phyloP scores from a whole-genome alignment of 805 yeast species.

The Candida maesae region DNA sequence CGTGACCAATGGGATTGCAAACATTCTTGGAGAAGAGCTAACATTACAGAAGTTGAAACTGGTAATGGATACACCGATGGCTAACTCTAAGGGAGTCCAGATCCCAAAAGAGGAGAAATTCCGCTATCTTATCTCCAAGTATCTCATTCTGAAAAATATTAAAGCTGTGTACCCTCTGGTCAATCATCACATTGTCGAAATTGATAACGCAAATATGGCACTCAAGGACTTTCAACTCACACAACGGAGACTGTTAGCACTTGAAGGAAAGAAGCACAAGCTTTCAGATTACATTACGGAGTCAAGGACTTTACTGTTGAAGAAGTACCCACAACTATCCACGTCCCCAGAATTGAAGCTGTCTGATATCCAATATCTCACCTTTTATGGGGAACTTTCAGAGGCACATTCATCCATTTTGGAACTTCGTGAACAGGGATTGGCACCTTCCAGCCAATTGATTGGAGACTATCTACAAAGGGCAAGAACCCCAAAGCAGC shows the following conservation, averaged over 20 bases:
- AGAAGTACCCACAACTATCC: slow-evolving; percentile 3
- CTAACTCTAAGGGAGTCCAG: neutral
- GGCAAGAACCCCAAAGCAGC: neutral
- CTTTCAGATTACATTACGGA: too few species aligned
- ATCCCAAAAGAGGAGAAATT: slow-evolving; percentile 14
- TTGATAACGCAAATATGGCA: slow-evolving; percentile 10
- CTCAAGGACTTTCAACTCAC: slow-evolving; percentile 1
- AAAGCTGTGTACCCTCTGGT: slow-evolving; percentile 1
- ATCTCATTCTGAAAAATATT: slow-evolving; percentile 1
- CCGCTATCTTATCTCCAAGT: neutral
- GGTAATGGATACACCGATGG: neutral
- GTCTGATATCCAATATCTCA: neutral
- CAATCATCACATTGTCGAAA: neutral
- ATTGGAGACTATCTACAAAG: slow-evolving; percentile 4
- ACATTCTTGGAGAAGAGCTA: neutral
- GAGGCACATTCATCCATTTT: slow-evolving; percentile 1
- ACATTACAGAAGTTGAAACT: neutral
- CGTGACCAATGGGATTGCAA: neutral
- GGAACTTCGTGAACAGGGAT: neutral
- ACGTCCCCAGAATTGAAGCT: slow-evolving; percentile 1
- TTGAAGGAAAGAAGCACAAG: too few species aligned
- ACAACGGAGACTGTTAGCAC: too few species aligned
- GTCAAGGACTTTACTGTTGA: too few species aligned
- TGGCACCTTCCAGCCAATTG: neutral
- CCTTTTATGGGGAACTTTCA: slow-evolving; percentile 2